Percentiles rank a stretch among this genome's conserved stretches.
Evolutionary conservation across 768 basidiomycete species (phyloP).

Genomic region (Lactarius psammicola): DNA sequence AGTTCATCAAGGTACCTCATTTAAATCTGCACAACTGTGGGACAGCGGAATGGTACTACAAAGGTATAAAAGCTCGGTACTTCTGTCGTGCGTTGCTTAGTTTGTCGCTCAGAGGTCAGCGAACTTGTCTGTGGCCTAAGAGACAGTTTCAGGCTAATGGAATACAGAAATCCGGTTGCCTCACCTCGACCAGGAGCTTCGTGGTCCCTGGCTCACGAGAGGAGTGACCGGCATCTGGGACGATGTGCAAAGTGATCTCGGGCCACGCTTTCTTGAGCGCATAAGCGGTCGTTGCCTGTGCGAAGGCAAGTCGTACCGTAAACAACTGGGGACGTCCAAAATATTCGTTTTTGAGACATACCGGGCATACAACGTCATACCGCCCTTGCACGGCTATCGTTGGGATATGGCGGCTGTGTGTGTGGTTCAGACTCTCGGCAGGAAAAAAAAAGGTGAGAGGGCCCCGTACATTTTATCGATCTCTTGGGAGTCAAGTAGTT

Average conservation of each 20-base stretch:
- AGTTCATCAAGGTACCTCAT: neutral
- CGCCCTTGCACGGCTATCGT: constrained; percentile 79
- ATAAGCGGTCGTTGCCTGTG: constrained; percentile 74
- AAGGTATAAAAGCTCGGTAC: neutral
- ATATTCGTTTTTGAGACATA: constrained; percentile 37
- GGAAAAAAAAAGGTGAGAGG: neutral
- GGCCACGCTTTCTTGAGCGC: constrained; percentile 83
- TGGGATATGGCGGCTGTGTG: constrained; percentile 80
- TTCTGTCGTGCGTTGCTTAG: neutral
- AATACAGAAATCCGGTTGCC: constrained; percentile 19
- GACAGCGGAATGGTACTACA: neutral
- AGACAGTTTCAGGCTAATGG: neutral
- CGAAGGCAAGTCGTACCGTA: neutral
- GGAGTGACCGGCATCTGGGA: constrained; percentile 87
- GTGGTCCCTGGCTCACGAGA: constrained; percentile 70
- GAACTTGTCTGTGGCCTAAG: constrained; percentile 46
- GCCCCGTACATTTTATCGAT: constrained; percentile 78
- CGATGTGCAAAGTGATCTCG: constrained; percentile 69
- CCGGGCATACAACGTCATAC: constrained; percentile 88
- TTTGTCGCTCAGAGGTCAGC: constrained; percentile 36
- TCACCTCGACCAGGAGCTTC: constrained; percentile 68
- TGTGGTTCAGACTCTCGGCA: constrained; percentile 12
- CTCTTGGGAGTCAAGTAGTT: constrained; percentile 76
- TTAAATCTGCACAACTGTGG: neutral
- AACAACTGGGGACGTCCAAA: neutral